phyloP scores from a whole-genome alignment of 345 rosid species.

The Pistacia vera region DNA sequence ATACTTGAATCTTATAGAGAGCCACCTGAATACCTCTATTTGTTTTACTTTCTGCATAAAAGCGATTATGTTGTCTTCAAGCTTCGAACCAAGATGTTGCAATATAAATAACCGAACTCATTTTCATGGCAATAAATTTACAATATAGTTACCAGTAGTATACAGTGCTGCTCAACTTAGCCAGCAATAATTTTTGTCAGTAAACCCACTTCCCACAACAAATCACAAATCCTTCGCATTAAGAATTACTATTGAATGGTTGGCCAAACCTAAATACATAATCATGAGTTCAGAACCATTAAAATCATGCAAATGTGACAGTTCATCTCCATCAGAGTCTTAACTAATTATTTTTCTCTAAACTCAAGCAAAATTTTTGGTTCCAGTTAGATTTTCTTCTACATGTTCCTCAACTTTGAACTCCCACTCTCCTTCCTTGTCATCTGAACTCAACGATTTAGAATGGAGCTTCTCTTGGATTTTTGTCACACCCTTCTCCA shows the following conservation, averaged over 20 bases:
- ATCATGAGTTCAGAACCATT: neutral
- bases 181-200: too few species aligned
- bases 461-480: slow-evolving; percentile 68
- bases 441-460: slow-evolving; percentile 35
- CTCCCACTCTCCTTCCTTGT: slow-evolving; percentile 36
- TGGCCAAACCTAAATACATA: neutral
- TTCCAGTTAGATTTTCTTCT: slow-evolving; percentile 15
- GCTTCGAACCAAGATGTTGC: too few species aligned
- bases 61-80: too few species aligned
- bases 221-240: neutral
- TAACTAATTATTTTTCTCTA: neutral
- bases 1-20: too few species aligned
- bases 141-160: too few species aligned
- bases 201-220: too few species aligned
- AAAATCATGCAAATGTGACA: neutral
- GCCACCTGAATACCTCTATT: too few species aligned
- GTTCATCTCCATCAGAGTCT: neutral
- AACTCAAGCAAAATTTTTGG: slow-evolving; percentile 2
- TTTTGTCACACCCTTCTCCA: slow-evolving; percentile 82
- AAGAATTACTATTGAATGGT: neutral
- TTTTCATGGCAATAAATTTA: too few species aligned
- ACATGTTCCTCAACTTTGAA: slow-evolving; percentile 36
- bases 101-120: neutral
- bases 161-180: too few species aligned
- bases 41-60: too few species aligned